Base-by-base conservation (phyloP, 2,329 filamentous ascomycete genomes). In the Furcasterigmium furcatum region DNA sequence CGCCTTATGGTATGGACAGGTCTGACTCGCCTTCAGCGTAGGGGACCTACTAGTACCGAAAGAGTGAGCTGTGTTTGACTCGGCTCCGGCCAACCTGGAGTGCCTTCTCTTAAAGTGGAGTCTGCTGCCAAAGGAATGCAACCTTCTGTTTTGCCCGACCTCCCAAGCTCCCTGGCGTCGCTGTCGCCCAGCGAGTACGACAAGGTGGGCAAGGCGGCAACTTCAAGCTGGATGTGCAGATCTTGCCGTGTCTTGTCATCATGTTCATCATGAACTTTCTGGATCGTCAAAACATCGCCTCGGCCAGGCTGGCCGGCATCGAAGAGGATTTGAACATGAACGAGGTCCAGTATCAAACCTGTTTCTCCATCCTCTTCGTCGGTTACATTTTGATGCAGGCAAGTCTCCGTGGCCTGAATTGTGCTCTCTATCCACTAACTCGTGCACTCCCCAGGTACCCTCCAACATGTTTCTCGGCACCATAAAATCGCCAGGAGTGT, bases 261-360 rank as follows among this genome's bases (percentile, higher is more conserved):
- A 58, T 61, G 57, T 61, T 54, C 41, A 46, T 60, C 20, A 46
- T 61, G 14, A 58, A 59, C 48, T 61, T 54, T 43, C 52, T 60
- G 19, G 57, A 60, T 43, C 53, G 58, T 10, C 57, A 59, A 24
- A 61, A 64, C 42, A 63, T 64, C 18, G 58, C 59, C 21, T 61
- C 62, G 46, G 58, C 61, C 14, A 58, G 57, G 56, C 54, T 65
- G 46, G 49, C 58, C 51, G 52, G 62, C 51, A 49, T 67, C 24
- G 47, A 56, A 1, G 52, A 56, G 16, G 61, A 67, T 32, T 54
- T 68, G 13, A 44, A 51, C 35, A 55, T 67, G 30, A 57, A 49
- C 20, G 44, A 55, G 14, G 54, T 60, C 18, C 47, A 66, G 19
- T 66, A 75, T 45, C 63, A 71, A 46, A 71, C 68, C 1, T 59